A percentile compares a stretch with the other conserved stretches of the same genome.
Evolutionary conservation across 2,329 filamentous ascomycete species (phyloP).

Genomic region (Gaeumannomyces tritici): DNA sequence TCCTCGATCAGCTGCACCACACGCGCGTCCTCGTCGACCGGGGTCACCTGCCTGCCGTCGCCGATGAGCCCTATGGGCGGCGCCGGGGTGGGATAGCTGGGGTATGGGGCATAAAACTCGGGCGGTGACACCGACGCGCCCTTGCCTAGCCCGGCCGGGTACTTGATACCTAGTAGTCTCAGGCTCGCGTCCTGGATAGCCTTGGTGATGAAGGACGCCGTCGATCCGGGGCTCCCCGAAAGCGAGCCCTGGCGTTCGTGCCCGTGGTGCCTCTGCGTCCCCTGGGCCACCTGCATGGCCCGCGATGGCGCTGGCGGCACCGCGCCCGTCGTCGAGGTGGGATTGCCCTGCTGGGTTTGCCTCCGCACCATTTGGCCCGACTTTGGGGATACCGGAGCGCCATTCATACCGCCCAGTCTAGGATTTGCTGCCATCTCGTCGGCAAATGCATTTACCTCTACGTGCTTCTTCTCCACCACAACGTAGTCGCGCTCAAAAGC

Average conservation of each 20-base stretch:
- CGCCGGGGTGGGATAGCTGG: slow-evolving; percentile 67
- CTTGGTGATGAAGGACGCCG: slow-evolving; percentile 87
- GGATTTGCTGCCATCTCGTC: slow-evolving; percentile 87
- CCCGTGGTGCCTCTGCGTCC: slow-evolving; percentile 47
- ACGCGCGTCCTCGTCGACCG: slow-evolving; percentile 68
- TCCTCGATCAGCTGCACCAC: slow-evolving; percentile 82
- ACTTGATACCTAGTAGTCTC: slow-evolving; percentile 62
- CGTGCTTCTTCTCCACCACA: slow-evolving; percentile 85
- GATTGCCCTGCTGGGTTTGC: slow-evolving; percentile 66
- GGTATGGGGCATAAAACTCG: slow-evolving; percentile 70
- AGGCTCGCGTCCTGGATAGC: slow-evolving; percentile 87
- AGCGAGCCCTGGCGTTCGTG: slow-evolving; percentile 70
- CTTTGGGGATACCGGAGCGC: slow-evolving; percentile 38
- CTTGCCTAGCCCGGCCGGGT: slow-evolving; percentile 53
- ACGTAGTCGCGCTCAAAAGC: slow-evolving; percentile 92
- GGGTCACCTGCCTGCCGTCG: slow-evolving; percentile 49
- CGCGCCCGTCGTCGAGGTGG: slow-evolving; percentile 60
- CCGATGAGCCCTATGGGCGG: slow-evolving; percentile 53
- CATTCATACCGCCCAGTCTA: slow-evolving; percentile 42
- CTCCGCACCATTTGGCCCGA: slow-evolving; percentile 60
- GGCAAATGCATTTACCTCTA: slow-evolving; percentile 94
- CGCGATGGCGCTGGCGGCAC: slow-evolving; percentile 57
- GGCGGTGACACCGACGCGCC: slow-evolving; percentile 56
- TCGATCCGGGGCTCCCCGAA: slow-evolving; percentile 60
- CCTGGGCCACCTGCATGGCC: slow-evolving; percentile 64